Conservation (phyloP, 352 stramenopile species). For the Phytophthora europaea region DNA sequence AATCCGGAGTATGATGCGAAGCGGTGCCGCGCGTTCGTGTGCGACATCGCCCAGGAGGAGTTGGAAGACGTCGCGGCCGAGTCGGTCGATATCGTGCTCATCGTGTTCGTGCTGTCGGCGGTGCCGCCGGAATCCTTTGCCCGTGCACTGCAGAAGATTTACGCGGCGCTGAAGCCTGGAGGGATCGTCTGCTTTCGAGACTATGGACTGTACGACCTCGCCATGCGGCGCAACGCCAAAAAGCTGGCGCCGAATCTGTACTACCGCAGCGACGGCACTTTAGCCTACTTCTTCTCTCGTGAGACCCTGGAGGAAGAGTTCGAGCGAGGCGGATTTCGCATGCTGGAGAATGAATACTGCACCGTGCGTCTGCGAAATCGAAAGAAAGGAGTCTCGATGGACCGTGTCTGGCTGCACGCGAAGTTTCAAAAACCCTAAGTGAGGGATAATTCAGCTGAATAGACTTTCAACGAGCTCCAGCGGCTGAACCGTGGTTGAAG, state of each 20-base stretch:
- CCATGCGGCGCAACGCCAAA: slow-evolving; percentile 87
- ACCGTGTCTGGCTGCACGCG: slow-evolving; percentile 84
- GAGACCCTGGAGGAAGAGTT: slow-evolving; percentile 65
- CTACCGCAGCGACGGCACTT: slow-evolving; percentile 81
- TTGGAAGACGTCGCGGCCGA: slow-evolving; percentile 49
- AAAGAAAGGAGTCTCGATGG: slow-evolving; percentile 76
- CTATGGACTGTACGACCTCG: slow-evolving; percentile 90
- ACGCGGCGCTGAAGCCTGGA: slow-evolving; percentile 57
- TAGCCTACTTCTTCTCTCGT: slow-evolving; percentile 84
- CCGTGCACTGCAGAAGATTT: slow-evolving; percentile 67
- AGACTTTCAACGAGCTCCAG: background rate
- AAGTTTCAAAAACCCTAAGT: slow-evolving; percentile 64
- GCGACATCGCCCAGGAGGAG: slow-evolving; percentile 71
- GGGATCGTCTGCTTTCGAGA: slow-evolving; percentile 89
- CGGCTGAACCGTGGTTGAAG: no score
- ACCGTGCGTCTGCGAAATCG: slow-evolving; percentile 81
- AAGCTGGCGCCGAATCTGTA: slow-evolving; percentile 64
- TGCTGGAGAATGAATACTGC: slow-evolving; percentile 80
- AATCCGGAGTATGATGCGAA: slow-evolving; percentile 55
- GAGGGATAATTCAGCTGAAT: background rate
- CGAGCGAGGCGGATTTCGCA: slow-evolving; percentile 50
- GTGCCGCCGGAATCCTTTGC: slow-evolving; percentile 68
- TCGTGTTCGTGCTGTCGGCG: slow-evolving; percentile 89
- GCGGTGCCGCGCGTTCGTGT: slow-evolving; percentile 79
- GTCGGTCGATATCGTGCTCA: slow-evolving; percentile 80